A percentile compares a stretch with the other conserved stretches of the same genome.
phyloP scores from a whole-genome alignment of 73 alveolate genomes.

The Stentor coeruleus region DNA sequence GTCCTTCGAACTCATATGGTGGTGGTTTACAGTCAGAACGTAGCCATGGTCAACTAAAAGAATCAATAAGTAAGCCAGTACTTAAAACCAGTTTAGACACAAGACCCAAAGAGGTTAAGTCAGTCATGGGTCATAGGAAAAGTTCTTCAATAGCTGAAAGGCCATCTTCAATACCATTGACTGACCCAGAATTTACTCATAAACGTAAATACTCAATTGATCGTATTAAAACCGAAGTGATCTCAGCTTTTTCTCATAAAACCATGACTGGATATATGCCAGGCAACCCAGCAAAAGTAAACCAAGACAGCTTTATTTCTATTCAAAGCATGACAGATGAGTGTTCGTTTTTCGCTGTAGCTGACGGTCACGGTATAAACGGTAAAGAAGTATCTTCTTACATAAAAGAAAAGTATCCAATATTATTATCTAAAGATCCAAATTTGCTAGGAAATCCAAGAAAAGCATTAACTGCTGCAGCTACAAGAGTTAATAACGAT shows the following conservation, averaged over 20 bases:
- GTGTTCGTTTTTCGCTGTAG: constrained; percentile 76
- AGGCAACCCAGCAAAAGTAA: constrained; percentile 69
- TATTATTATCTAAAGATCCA: constrained; percentile 44
- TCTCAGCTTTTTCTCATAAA: constrained; percentile 56
- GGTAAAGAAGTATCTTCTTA: constrained; percentile 76
- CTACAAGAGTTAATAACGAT: not conserved
- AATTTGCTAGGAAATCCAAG: constrained; percentile 43
- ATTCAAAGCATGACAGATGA: constrained; percentile 69
- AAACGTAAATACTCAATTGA: not conserved
- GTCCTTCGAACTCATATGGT: constrained; percentile 1
- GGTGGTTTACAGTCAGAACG: no score
- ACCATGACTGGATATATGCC: constrained; percentile 70
- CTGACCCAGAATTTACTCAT: not conserved
- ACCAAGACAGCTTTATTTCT: constrained; percentile 84
- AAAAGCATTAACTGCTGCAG: constrained; percentile 1
- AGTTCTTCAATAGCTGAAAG: not conserved
- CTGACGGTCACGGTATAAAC: constrained; percentile 89
- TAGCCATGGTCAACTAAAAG: no score
- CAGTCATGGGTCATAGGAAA: not conserved
- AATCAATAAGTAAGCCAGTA: no score
- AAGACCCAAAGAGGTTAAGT: not conserved
- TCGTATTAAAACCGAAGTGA: constrained; percentile 31
- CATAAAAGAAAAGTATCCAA: constrained; percentile 54
- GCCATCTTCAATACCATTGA: not conserved
- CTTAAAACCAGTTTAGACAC: not conserved